Evolutionary conservation across 1,284 basidiomycete genomes (phyloP), one percentile per base, ranked within the genome.

Genomic region (Malassezia yamatoensis): DNA sequence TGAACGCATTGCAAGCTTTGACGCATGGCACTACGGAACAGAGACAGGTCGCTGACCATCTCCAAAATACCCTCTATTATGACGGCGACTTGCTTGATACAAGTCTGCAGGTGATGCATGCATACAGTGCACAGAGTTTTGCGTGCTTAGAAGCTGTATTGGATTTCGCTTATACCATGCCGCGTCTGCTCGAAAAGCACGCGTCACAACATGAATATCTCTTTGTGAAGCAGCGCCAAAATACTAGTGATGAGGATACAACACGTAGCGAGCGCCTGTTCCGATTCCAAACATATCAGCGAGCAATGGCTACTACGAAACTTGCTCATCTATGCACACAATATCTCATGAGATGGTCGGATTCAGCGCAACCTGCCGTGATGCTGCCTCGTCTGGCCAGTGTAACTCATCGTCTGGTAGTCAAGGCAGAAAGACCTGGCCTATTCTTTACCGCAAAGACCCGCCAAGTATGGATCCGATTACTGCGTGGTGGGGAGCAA

Each of bases 61-160:
- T 73, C 34, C 69, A 70, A 46, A 62, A 65, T 24, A 61, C 67
- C 32, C 67, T 70, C 48, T 73, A 70, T 61, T 74, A 73, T 51
- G 65, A 71, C 53, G 52, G 58, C 51, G 65, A 68, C 43, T 63
- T 64, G 15, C 61, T 74, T 13, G 68, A 72, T 6, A 61, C 66
- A 1, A 63, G 63, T 33, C 58, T 65, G 37, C 57, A 60, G 33
- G 65, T 73, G 18, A 55, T 64, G 33, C 64, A 63, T 9, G 55
- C 61, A 45, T 75, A 70, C 57, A 64, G 54, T 20, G 47, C 57
- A 20, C 71, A 73, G 54, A 73, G 70, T 48, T 69, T 75, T 40
- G 63, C 63, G 24, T 70, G 63, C 47, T 62, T 75, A 35, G 64
- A 67, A 29, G 59, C 65, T 2, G 53, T 74, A 48, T 53, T 73